Percentiles rank a stretch among this genome's conserved stretches.
Conservation (phyloP, 495 filamentous ascomycete genomes). For the Penicillium flavigenum region DNA sequence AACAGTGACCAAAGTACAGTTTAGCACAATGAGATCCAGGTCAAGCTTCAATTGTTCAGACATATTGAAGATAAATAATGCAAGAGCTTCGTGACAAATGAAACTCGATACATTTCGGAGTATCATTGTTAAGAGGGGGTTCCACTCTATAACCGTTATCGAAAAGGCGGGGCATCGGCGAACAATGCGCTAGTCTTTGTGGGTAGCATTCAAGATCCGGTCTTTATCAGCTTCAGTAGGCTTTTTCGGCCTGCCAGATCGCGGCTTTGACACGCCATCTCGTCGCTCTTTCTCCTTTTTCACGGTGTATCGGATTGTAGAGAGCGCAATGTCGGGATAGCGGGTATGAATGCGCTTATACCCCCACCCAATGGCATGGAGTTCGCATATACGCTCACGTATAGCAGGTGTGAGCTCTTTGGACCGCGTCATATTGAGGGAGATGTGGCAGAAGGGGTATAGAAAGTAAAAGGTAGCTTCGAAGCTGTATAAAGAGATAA, state of each 20-base stretch:
- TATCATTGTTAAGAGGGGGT: neutral
- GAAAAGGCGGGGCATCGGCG: neutral
- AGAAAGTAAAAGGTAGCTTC: neutral
- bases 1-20: neutral
- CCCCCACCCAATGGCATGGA: slow-evolving; percentile 17
- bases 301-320: slow-evolving; percentile 17
- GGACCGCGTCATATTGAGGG: slow-evolving; percentile 3
- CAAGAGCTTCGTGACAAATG: neutral
- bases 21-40: neutral
- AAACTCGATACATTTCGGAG: neutral
- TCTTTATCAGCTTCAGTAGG: neutral
- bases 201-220: too few species aligned
- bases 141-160: neutral
- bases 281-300: slow-evolving; percentile 16
- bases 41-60: neutral
- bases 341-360: slow-evolving; percentile 21
- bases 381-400: slow-evolving; percentile 20
- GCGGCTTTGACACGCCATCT: slow-evolving; percentile 15
- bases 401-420: slow-evolving; percentile 20
- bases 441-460: too few species aligned
- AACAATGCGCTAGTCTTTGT: neutral
- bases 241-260: slow-evolving; percentile 1
- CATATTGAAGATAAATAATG: neutral
- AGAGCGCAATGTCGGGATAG: slow-evolving; percentile 16
- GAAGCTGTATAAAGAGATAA: too few species aligned